phyloP scores from a whole-genome alignment of 2,329 filamentous ascomycete genomes.

The Bipolaris gigantea region DNA sequence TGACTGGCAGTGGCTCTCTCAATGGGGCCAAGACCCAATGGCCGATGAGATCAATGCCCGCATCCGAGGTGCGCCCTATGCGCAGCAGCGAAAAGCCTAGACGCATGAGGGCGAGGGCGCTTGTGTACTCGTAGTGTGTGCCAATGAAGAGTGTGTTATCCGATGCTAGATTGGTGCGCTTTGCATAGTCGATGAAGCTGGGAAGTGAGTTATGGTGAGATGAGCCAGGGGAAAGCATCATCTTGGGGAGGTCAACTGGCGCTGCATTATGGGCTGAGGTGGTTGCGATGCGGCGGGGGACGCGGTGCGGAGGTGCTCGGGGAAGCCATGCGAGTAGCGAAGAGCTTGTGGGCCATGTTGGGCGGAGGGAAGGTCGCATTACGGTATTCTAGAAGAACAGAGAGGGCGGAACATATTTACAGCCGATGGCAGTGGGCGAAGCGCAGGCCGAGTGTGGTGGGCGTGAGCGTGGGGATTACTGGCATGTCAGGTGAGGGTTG shows the following conservation, averaged over 20 bases:
- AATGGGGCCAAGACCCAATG: constrained; percentile 60
- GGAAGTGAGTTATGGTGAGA: constrained; percentile 63
- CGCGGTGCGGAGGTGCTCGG: constrained; percentile 25
- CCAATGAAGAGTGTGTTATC: constrained; percentile 67
- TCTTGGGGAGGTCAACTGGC: constrained; percentile 31
- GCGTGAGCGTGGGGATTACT: constrained; percentile 1
- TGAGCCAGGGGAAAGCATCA: constrained; percentile 36
- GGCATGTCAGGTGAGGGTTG: constrained; percentile 1
- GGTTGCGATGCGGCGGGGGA: constrained; percentile 33
- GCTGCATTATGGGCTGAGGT: constrained; percentile 30
- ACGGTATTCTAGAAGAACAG: constrained; percentile 13
- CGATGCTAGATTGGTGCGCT: constrained; percentile 57
- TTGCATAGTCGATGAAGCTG: constrained; percentile 67
- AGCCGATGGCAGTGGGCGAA: background rate
- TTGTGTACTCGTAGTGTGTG: constrained; percentile 76
- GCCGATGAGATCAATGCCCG: constrained; percentile 74
- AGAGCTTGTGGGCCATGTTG: constrained; percentile 25
- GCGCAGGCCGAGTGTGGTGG: background rate
- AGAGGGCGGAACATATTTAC: constrained; percentile 29
- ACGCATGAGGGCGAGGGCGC: constrained; percentile 57
- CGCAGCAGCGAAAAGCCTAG: constrained; percentile 68
- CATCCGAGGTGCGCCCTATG: constrained; percentile 67
- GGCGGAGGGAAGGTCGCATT: constrained; percentile 34
- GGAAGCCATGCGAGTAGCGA: constrained; percentile 27
- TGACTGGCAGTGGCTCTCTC: constrained; percentile 46